Conservation (phyloP, 495 filamentous ascomycete genomes). For the Bombardia bombarda region DNA sequence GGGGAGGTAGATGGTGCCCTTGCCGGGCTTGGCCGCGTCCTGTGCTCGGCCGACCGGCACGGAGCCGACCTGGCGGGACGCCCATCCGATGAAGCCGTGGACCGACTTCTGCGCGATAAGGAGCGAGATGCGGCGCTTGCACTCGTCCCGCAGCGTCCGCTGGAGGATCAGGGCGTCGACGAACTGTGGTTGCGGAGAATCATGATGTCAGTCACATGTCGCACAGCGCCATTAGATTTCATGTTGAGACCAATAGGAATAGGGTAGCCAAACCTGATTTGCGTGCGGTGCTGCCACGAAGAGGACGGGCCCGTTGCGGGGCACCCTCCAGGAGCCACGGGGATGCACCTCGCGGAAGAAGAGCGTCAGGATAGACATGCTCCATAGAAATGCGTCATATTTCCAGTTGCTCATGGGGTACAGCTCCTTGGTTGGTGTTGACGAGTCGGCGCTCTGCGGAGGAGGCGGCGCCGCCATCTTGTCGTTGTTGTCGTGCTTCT, state of each 20-base stretch:
- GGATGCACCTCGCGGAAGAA: constrained; percentile 98
- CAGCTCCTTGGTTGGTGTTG: constrained; percentile 42
- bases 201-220: background rate
- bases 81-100: constrained; percentile 76
- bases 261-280: constrained; percentile 61
- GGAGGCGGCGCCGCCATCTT: too few species aligned
- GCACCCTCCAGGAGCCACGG: constrained; percentile 87
- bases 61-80: constrained; percentile 70
- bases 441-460: too few species aligned
- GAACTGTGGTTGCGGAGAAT: constrained; percentile 50
- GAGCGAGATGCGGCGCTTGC: constrained; percentile 79
- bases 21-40: constrained; percentile 72
- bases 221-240: background rate
- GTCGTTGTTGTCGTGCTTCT: too few species aligned
- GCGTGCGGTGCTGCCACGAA: constrained; percentile 98
- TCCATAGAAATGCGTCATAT: constrained; percentile 78
- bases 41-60: constrained; percentile 86
- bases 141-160: constrained; percentile 77
- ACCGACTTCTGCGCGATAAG: constrained; percentile 95
- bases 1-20: constrained; percentile 82
- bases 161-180: constrained; percentile 92
- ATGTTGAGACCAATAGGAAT: background rate
- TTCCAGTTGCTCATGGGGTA: constrained; percentile 64
- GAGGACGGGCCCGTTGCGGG: constrained; percentile 76
- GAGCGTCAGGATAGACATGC: constrained; percentile 73